Base-by-base conservation (phyloP, 1,139 yeast species). In the Saccharomycopsis hybrid region DNA sequence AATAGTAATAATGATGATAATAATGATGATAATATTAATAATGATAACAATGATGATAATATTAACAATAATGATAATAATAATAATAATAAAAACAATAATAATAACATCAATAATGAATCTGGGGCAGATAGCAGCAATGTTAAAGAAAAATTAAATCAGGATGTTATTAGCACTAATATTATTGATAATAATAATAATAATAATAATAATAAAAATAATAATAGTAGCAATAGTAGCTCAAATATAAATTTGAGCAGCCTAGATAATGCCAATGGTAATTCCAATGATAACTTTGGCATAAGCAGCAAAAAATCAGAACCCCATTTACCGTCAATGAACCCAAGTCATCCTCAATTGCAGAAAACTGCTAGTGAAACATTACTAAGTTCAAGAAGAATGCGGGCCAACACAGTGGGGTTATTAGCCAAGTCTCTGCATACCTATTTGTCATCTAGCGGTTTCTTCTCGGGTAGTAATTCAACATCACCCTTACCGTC, bases 341-440 rank as follows among this genome's bases (percentile, higher is more conserved):
- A 3, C 32, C 28, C 28, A 13, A 13, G 36, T 24, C 29, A 30
- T 31, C 27, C 29, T 7, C 42, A 18, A n/a, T 25, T 40, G 7
- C 43, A 40, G 32, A 40, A 28, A 24, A 40, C 43, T 40, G 43
- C 43, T 5, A 27, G 31, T n/a, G 43, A 40, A n/a, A 11, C 43
- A 24, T 40, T 13, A 7, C 13, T 40, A 25, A 25, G 18, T 28
- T 35, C 50, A 25, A 13, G 44, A 37, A 40, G 50, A 37, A 28
- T 31, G 7, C 29, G 50, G 24, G 32, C 50, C 5, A 47, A 47
- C 30, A 47, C 50, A 3, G 39, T 47, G 5, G 50, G 44, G 9
- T 47, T 33, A 8, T 47, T 37, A 2, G 43, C 31, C 11, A 29
- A 9, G n/a, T 39, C 48, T 2, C 18, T 29, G 5, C 41, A 31